Conservation (phyloP, 129 eudicot species). For the carrot (Daucus carota) region DNA sequence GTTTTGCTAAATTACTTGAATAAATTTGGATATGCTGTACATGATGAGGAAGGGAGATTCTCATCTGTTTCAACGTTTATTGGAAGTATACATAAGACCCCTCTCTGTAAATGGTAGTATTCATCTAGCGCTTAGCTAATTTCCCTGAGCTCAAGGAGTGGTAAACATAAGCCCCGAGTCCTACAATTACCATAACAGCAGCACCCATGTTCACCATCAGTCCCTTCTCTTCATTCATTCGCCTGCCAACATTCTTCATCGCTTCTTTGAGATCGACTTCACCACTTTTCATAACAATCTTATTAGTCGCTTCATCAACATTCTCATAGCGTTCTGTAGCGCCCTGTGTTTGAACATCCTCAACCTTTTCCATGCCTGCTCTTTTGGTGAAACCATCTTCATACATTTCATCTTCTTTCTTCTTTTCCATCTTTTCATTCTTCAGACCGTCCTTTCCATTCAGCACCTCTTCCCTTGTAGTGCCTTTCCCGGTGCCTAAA, state of each 20-base stretch:
- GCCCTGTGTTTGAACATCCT: conserved; percentile 9
- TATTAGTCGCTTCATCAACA: conserved; percentile 6
- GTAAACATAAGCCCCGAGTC: conserved; percentile 53
- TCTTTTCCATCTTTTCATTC: neutral
- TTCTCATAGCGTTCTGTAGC: conserved; percentile 8
- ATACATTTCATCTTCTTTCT: neutral
- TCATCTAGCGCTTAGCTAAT: neutral
- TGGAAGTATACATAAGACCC: neutral
- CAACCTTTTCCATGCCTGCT: conserved; percentile 1
- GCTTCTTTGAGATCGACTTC: conserved; percentile 23
- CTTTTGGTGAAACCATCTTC: neutral
- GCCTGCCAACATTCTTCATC: conserved; percentile 25
- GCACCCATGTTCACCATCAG: conserved; percentile 66
- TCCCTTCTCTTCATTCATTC: conserved; percentile 55
- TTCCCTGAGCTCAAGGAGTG: conserved; percentile 26
- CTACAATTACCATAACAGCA: conserved; percentile 59
- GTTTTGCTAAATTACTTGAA: too few species aligned
- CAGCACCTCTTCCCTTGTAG: neutral
- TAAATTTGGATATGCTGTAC: neutral
- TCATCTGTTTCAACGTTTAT: neutral
- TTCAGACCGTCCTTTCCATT: neutral
- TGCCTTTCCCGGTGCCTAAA: neutral
- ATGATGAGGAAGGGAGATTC: neutral
- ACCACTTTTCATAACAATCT: neutral
- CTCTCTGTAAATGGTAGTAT: neutral